These are phyloP conservation scores for Talaromyces marneffei DNA, from an alignment of 2,329 filamentous ascomycete genomes.

Conservation along the genomic window DNA sequence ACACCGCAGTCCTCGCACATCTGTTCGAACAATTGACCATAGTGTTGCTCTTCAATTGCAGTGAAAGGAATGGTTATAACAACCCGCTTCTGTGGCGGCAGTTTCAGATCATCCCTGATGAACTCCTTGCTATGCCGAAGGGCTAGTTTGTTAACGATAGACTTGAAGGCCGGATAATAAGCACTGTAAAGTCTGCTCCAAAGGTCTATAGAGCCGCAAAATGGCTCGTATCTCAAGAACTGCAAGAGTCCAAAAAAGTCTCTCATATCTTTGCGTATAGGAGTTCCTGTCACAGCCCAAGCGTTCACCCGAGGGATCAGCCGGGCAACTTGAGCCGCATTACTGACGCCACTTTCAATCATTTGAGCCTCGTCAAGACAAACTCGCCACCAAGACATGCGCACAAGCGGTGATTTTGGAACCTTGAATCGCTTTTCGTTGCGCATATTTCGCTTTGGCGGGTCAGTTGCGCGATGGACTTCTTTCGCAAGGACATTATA, in stretches of 20 bases:
- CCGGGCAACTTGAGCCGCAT: constrained; percentile 73
- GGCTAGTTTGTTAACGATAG: constrained; percentile 65
- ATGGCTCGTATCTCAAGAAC: constrained; percentile 76
- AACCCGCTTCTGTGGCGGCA: constrained; percentile 79
- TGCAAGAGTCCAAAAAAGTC: constrained; percentile 76
- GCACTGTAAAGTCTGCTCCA: constrained; percentile 63
- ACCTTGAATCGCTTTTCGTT: constrained; percentile 59
- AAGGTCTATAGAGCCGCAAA: constrained; percentile 55
- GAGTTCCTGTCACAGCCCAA: constrained; percentile 90
- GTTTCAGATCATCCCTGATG: constrained; percentile 68
- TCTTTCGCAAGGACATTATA: constrained; percentile 70
- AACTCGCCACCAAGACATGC: constrained; percentile 83
- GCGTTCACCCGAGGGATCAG: constrained; percentile 77
- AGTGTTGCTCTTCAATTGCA: constrained; percentile 84
- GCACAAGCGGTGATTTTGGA: constrained; percentile 67
- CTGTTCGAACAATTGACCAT: constrained; percentile 66
- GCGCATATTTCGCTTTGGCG: constrained; percentile 65
- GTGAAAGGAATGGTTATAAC: constrained; percentile 88
- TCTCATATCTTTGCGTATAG: constrained; percentile 69
- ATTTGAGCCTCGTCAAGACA: constrained; percentile 70
- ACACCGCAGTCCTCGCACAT: constrained; percentile 68
- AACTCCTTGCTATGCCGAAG: constrained; percentile 80
- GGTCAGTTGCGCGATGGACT: constrained; percentile 66
- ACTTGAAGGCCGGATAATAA: constrained; percentile 59
- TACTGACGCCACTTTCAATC: constrained; percentile 81